Conservation (phyloP, 176 grass and related monocot species). For the Avena sativa region DNA sequence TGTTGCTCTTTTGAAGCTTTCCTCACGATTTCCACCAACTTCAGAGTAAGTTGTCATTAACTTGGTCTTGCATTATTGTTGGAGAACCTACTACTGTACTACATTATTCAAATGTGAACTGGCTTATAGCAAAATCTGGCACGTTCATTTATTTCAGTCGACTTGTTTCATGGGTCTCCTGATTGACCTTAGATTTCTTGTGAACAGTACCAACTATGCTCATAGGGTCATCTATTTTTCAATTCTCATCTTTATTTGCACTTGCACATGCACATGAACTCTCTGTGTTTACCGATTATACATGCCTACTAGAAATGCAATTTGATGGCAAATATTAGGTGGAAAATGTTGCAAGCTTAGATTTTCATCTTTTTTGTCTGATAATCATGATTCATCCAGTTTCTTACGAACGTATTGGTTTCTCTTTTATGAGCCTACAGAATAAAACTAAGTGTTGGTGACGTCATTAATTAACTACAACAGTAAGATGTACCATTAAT, state of each 20-base stretch:
- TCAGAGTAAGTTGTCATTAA: slow-evolving; percentile 70
- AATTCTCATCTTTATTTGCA: background rate
- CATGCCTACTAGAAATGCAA: background rate
- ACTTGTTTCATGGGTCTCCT: slow-evolving; percentile 5
- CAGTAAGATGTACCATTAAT: too few relatives aligned
- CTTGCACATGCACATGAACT: background rate
- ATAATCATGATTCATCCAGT: background rate
- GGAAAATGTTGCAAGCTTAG: slow-evolving; percentile 3
- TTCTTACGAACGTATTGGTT: background rate
- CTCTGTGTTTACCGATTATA: background rate
- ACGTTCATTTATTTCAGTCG: background rate
- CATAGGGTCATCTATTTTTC: background rate
- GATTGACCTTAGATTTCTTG: background rate
- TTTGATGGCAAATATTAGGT: background rate
- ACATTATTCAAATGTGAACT: background rate
- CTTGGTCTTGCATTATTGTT: slow-evolving; percentile 29
- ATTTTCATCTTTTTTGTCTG: background rate
- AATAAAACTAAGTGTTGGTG: background rate
- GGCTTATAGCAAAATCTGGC: background rate
- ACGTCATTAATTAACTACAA: background rate
- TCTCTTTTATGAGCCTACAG: background rate
- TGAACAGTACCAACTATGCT: background rate
- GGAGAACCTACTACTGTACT: background rate
- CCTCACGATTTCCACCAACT: slow-evolving; percentile 87
- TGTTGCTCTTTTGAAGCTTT: slow-evolving; percentile 92